Evolutionary conservation across 2,329 filamentous ascomycete species (phyloP).

Genomic region (Arthrobotrys sphaeroides): DNA sequence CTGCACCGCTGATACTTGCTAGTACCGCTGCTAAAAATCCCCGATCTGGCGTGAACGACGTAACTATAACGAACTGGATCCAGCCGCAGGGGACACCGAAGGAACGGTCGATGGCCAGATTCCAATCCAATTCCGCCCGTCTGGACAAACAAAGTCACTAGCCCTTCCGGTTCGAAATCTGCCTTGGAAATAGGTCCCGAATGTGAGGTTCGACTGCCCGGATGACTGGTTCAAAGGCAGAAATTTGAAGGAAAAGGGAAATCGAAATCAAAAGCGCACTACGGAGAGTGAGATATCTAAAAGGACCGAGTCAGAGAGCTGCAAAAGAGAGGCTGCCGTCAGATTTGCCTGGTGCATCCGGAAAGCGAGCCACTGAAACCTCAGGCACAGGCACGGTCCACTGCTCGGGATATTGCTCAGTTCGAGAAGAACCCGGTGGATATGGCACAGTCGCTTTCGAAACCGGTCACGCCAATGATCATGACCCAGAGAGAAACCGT

Average conservation of each 20-base stretch:
- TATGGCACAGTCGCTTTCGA: not conserved
- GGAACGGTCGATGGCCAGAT: constrained; percentile 19
- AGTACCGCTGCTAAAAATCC: not conserved
- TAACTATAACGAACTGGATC: constrained; percentile 13
- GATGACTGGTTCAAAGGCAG: constrained; percentile 13
- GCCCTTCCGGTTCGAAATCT: constrained; percentile 1
- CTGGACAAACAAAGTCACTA: not conserved
- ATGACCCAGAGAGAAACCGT: not conserved
- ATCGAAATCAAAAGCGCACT: constrained; percentile 38
- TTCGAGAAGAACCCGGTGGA: not conserved
- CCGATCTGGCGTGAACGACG: constrained; percentile 15
- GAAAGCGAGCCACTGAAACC: constrained; percentile 26
- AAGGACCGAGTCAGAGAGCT: constrained; percentile 29
- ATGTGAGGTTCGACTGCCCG: constrained; percentile 1
- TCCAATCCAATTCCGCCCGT: constrained; percentile 23
- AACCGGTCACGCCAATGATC: not conserved
- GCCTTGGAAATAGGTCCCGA: constrained; percentile 16
- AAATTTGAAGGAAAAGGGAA: too few species aligned
- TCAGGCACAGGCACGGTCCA: constrained; percentile 3
- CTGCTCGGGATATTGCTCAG: constrained; percentile 2
- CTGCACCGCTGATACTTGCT: not conserved
- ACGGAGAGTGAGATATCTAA: constrained; percentile 11
- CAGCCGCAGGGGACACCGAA: constrained; percentile 39
- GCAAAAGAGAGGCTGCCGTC: constrained; percentile 21
- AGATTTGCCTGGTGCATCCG: constrained; percentile 39